Conservation (phyloP, 140 eudicot genomes). For the Bidens hawaiensis region DNA sequence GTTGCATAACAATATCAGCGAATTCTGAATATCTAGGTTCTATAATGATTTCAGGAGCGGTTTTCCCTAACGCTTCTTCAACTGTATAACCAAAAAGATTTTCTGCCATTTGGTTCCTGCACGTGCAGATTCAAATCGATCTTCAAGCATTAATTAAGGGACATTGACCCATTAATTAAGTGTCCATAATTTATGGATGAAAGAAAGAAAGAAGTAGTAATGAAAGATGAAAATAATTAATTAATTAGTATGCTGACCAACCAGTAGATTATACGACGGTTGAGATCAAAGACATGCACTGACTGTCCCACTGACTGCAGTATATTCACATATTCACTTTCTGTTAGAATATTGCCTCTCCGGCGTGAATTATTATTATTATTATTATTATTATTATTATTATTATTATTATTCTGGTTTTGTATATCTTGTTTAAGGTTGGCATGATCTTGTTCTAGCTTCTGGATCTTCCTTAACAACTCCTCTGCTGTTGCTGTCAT, state of each 20-base stretch:
- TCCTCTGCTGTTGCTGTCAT: not conserved
- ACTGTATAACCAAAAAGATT: conserved; percentile 62
- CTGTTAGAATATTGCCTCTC: no score
- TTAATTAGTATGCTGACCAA: no score
- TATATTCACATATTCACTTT: no score
- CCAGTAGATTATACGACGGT: not conserved
- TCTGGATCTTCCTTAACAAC: not conserved
- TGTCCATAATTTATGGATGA: no score
- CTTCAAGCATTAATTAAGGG: no score
- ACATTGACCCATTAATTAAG: not conserved
- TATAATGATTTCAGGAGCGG: conserved; percentile 37
- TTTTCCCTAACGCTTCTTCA: conserved; percentile 63
- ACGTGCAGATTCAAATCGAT: no score
- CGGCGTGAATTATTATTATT: no score
- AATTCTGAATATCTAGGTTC: conserved; percentile 31
- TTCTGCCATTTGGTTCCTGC: conserved; percentile 79
- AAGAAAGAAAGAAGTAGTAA: no score
- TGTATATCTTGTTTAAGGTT: no score
- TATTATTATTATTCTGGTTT: no score
- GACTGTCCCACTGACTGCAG: not conserved
- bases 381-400: no score
- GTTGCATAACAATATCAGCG: conserved; percentile 40
- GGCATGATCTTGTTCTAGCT: not conserved
- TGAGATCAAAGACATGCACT: not conserved
- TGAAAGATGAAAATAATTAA: no score